Base-by-base conservation (phyloP, 1,139 yeast genomes). In the Yamadazyma spencermartinsiae region DNA sequence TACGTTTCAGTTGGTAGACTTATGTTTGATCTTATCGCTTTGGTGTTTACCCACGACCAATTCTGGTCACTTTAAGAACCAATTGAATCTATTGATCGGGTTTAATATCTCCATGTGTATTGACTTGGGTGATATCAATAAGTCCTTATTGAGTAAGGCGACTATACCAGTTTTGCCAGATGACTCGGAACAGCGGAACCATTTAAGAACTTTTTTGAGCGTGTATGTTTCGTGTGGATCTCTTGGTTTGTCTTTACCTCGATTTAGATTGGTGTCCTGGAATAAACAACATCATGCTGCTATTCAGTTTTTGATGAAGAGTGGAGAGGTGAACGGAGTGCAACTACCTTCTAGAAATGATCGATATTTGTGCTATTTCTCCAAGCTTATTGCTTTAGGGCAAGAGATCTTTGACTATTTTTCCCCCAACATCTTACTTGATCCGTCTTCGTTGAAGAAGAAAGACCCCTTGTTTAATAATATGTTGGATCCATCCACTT, bases 21-120 rank as follows among this genome's bases (percentile, higher is more conserved):
- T 68, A 1, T 73, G 75, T 43, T 52, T 75, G 36, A 63, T 74
- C 3, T 51, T 76, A 12, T 71, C 79, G 7, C 53, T 72, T 6
- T 77, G 80, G 81, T 65, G 72, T 40, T 56, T 74, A 4, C 78
- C 80, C 2, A 76, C 80, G 3, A 60, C 65, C 24, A 65, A 64
- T 43, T 64, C 74, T 58, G 79, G 79, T 4, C 74, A 76, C 28
- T 75, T 68, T 50, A 73, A 71, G 48, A 76, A 73, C 48, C 80
- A 75, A 44, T 64, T 77, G 54, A 68, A 70, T 43, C 51, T 76
- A 18, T 50, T 77, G 41, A 65, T 68, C 34, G 76, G 77, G 2
- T 58, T 68, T 37, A 68, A 66, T 42, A 52, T 77, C 26, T 63
- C 76, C 2, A 48, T 76, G 18, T 74, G 80, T 48, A 63, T 76